A percentile compares a stretch with the other conserved stretches of the same genome.
Conservation (phyloP, 345 rosid genomes). For the Combretum micranthum region DNA sequence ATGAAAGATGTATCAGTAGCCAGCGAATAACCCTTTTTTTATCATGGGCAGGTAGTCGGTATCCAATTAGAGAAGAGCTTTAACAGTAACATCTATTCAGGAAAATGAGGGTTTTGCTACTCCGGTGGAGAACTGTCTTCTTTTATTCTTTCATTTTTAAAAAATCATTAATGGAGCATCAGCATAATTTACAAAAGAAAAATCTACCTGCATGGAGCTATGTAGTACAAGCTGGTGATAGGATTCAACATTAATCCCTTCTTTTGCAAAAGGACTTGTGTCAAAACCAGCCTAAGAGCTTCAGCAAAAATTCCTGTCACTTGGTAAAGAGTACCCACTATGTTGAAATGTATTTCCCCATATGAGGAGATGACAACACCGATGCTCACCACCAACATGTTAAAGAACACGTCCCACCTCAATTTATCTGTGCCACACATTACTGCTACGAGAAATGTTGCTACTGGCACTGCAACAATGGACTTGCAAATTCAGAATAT, state of each 20-base stretch:
- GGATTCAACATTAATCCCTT: conserved; percentile 90
- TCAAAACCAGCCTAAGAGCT: conserved; percentile 92
- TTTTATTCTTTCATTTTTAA: no score
- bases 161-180: no score
- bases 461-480: conserved; percentile 87
- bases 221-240: conserved; percentile 87
- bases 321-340: conserved; percentile 88
- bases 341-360: conserved; percentile 91
- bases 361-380: conserved; percentile 94
- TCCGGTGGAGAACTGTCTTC: no score
- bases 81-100: no score
- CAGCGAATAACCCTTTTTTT: no score
- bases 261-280: conserved; percentile 92
- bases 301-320: conserved; percentile 95
- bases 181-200: no score
- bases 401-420: conserved; percentile 82
- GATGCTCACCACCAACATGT: conserved; percentile 93
- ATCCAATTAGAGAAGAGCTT: no score
- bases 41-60: no score
- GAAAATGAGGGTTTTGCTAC: no score
- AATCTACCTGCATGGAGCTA: conserved; percentile 97
- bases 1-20: no score
- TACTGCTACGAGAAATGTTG: conserved; percentile 82
- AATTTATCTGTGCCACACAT: conserved; percentile 87
- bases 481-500: conserved; percentile 3